Evolutionary conservation across 2,329 filamentous ascomycete species (phyloP), one percentile per base, ranked within the genome.

Genomic region (Grosmannia penicillata): DNA sequence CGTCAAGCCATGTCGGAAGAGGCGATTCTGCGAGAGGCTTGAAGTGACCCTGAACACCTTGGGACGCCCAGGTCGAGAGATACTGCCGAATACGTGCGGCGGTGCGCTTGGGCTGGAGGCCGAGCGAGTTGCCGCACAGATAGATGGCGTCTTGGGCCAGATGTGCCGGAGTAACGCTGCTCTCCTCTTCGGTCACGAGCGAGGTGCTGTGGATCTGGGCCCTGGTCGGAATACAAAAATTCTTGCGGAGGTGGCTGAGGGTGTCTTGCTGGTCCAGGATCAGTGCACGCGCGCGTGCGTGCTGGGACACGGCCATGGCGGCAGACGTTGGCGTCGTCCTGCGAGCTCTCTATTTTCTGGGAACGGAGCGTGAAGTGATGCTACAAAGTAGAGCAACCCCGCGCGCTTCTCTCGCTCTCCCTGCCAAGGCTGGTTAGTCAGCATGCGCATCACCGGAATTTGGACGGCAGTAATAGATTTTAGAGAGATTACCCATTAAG

Each of bases 91-190:
- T 60, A 44, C 85, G 77, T 18, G 67, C 61, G n/a, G 70, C 65
- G 0, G 79, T 77, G 15, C 71, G 70, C 43, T 70, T 75, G 29
- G 87, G 85, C 55, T 93, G 86, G 1, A 89, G 70, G 27, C 87
- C 87, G 1, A 94, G 70, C 0, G 85, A 93, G 61, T 94, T 93
- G 40, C 87, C 87, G 48, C 85, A 89, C 45, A 95, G 75, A 56
- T 94, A 95, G 43, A 83, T 60, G 19, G 64, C 51, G 1, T 56
- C 51, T 14, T 45, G 39, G n/a, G 59, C 49, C 14, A 8, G 19
- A 29, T 23, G 58, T 55, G 25, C 17, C 17, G 19, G 15, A 13
- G 13, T 31, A 15, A 10, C n/a, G 17, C 21, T 26, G 13, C 6
- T 10, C 22, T 9, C 28, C 11, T 33, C 21, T 29, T 14, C 4